These are phyloP conservation scores for Clonostachys solani DNA, from an alignment of 2,329 filamentous ascomycete genomes.

Conservation along the genomic window DNA sequence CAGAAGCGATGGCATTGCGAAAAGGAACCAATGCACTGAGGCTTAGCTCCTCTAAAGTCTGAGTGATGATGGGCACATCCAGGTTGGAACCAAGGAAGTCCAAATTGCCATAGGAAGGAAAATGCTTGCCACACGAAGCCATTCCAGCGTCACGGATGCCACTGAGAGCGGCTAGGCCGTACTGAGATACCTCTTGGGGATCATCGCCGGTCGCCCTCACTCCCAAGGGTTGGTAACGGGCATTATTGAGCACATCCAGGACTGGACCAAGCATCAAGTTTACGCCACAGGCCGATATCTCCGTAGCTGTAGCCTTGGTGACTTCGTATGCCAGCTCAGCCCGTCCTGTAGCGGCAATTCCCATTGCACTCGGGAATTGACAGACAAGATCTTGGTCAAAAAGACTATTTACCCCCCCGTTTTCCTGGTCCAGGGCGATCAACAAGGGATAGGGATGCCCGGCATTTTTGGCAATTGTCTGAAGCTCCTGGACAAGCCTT, in stretches of 20 bases:
- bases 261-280: slow-evolving; percentile 95
- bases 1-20: slow-evolving; percentile 80
- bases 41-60: slow-evolving; percentile 87
- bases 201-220: slow-evolving; percentile 90
- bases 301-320: slow-evolving; percentile 88
- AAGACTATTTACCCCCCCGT: slow-evolving; percentile 94
- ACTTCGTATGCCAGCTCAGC: slow-evolving; percentile 83
- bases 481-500: slow-evolving; percentile 81
- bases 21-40: slow-evolving; percentile 91
- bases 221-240: slow-evolving; percentile 83
- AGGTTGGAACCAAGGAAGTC: slow-evolving; percentile 89
- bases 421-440: slow-evolving; percentile 94
- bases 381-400: slow-evolving; percentile 95
- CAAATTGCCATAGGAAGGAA: slow-evolving; percentile 91
- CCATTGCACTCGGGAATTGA: slow-evolving; percentile 97
- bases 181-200: slow-evolving; percentile 90
- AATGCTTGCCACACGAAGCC: slow-evolving; percentile 90
- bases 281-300: slow-evolving; percentile 87
- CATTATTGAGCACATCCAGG: slow-evolving; percentile 90
- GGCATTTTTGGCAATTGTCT: slow-evolving; percentile 85
- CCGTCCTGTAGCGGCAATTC: slow-evolving; percentile 85
- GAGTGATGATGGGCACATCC: slow-evolving; percentile 92
- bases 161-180: slow-evolving; percentile 84
- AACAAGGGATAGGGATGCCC: slow-evolving; percentile 85
- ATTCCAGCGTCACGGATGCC: slow-evolving; percentile 90